phyloP scores from a whole-genome alignment of 2,329 filamentous ascomycete genomes.

The Calonectria hawksworthii region DNA sequence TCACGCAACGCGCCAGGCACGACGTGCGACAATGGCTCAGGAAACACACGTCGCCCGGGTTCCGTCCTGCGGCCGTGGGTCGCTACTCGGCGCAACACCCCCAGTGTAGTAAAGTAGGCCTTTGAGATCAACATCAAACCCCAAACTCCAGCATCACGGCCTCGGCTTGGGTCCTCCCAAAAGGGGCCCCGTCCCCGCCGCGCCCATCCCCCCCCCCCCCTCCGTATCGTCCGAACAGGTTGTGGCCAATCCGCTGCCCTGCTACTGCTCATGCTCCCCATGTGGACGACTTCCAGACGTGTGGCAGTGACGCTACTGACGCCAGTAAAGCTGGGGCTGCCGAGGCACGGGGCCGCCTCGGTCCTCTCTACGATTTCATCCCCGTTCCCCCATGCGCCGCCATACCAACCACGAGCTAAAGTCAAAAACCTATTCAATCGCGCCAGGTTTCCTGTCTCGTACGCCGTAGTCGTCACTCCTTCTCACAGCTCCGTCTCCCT shows the following conservation, averaged over 20 bases:
- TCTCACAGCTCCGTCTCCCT: background rate
- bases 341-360: conserved; percentile 48
- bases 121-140: conserved; percentile 18
- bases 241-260: conserved; percentile 10
- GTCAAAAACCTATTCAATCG: conserved; percentile 23
- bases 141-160: conserved; percentile 28
- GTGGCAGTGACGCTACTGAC: conserved; percentile 25
- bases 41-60: background rate
- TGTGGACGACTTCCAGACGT: conserved; percentile 18
- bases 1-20: background rate
- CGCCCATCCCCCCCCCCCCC: background rate
- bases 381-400: conserved; percentile 13
- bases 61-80: background rate
- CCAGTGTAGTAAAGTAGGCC: conserved; percentile 12
- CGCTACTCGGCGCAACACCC: conserved; percentile 15
- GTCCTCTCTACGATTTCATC: conserved; percentile 31
- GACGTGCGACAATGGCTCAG: background rate
- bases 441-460: background rate
- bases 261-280: background rate
- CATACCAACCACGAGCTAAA: conserved; percentile 21
- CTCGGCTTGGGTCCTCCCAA: conserved; percentile 41
- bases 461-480: background rate
- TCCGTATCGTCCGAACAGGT: conserved; percentile 14
- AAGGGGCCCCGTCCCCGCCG: conserved; percentile 30
- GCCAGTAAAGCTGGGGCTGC: conserved; percentile 47